Evolutionary conservation across 768 basidiomycete genomes (phyloP), one percentile per base, ranked within the genome.

Genomic region (Gloeophyllum trabeum): DNA sequence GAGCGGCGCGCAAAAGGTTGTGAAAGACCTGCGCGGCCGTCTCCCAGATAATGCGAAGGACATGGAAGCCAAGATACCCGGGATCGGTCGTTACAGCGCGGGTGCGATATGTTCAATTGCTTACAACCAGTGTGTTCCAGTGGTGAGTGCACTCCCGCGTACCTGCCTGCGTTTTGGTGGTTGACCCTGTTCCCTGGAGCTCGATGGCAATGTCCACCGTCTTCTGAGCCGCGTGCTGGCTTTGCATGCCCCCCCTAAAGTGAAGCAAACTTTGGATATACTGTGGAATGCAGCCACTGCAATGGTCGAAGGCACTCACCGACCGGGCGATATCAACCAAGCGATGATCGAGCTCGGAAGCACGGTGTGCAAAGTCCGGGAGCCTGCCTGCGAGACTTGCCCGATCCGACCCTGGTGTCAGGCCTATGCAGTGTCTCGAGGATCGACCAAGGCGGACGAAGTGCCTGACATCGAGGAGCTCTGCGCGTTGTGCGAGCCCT

Each of bases 281-380:
- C 63, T 97, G n/a, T 96, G 92, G 92, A 60, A 67, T 4, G 80
- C 75, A 4, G 92, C 92, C 1, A 67, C 67, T 30, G 68, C 66
- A 2, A 71, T 96, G 56, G 82, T 96, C 6, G 60, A 74, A 30
- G 64, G 48, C 10, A 55, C 66, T 39, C 67, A 72, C 24, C 58
- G 70, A 47, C 75, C 90, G 0, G 89, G 91, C 14, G 87, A 93
- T 56, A 69, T 92, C 48, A 94, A 94, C 54, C 85, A 96, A 62
- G 91, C 87, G 12, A 67, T 98, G 40, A 97, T 97, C 57, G 93
- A 98, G 56, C 76, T 97, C 5, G 93, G 93, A 39, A 87, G 86
- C 56, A 94, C 90, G 3, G 74, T 96, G 2, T 98, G 93, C 64
- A 91, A 83, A 59, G 80, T 86, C 32, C 79, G 76, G 46, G 76